Evolutionary conservation across 495 filamentous ascomycete genomes (phyloP), one percentile per base, ranked within the genome.

Genomic region (Rostrohypoxylon terebratum): DNA sequence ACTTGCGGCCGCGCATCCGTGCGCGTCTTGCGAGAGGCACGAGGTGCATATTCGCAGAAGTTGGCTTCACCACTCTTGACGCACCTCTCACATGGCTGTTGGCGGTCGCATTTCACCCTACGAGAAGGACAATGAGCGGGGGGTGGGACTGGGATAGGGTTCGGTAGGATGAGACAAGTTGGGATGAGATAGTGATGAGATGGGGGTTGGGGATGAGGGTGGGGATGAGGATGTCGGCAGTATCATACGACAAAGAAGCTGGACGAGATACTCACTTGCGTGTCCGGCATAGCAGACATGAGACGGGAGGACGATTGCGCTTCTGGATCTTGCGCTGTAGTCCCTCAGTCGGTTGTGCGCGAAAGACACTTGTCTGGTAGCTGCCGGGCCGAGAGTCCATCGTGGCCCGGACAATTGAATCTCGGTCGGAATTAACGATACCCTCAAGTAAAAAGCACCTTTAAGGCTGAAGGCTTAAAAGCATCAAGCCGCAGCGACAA

Each of bases 61-160:
- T 68, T 69, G 33, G 72, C 75, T 59, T 79, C 72, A 14, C 81
- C 83, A 40, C 81, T 79, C 61, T 83, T 83, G 42, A 76, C 73
- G 62, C 83, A 87, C 18, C 77, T 75, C 38, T 79, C 76, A 68
- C 83, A 85, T 5, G 83, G 83, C 55, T 77, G 64, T 55, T 81
- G 79, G 16, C 81, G 78, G 67, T 86, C 80, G 66, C 83, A 86
- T 80, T 83, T 83, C 61, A 83, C 72, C 67, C 83, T 81, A 48
- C 14, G 36, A 25, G 42, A 67, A 65, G n/a, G 64, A 66, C 58
- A 42, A 78, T 64, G 62, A 65, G 66, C 57, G 50, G 25, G 45
- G 28, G 33, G 44, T 50, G 36, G 72, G 36, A 40, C 59, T 68
- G 48, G 62, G 34, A 3, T 14, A 3, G 5, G 42, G 20, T 20